A percentile compares a stretch with the other conserved stretches of the same genome.
phyloP scores from a whole-genome alignment of 331 rosid genomes.

The Spiraea crenata region DNA sequence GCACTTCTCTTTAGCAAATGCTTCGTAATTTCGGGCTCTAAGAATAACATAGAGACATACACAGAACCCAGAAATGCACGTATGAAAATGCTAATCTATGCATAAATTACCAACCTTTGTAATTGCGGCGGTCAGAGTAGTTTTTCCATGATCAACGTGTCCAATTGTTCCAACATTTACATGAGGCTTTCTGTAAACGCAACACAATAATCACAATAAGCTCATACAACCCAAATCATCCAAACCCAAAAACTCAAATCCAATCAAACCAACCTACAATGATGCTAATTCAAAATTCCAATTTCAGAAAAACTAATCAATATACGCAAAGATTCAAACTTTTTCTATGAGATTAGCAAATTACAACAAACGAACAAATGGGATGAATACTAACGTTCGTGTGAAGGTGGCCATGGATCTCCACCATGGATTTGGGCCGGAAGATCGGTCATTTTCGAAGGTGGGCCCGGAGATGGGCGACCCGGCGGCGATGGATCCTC shows the following conservation, averaged over 20 bases:
- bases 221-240: too few relatives aligned
- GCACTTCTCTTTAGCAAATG: background rate
- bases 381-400: conserved; percentile 56
- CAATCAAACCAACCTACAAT: background rate
- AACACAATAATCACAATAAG: too few relatives aligned
- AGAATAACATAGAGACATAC: background rate
- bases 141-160: conserved; percentile 94
- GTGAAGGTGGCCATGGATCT: conserved; percentile 98
- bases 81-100: background rate
- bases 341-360: background rate
- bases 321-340: background rate
- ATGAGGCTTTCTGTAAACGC: conserved; percentile 69
- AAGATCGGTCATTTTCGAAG: conserved; percentile 41
- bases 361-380: background rate
- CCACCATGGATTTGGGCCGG: conserved; percentile 56
- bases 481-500: conserved; percentile 39
- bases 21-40: background rate
- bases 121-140: conserved; percentile 90
- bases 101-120: conserved; percentile 51
- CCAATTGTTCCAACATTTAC: conserved; percentile 96
- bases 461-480: conserved; percentile 40
- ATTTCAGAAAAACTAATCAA: background rate
- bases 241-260: background rate
- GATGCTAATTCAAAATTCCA: background rate
- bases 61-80: background rate